phyloP scores from a whole-genome alignment of 2,329 filamentous ascomycete species.

The Plectosphaerella sp. region DNA sequence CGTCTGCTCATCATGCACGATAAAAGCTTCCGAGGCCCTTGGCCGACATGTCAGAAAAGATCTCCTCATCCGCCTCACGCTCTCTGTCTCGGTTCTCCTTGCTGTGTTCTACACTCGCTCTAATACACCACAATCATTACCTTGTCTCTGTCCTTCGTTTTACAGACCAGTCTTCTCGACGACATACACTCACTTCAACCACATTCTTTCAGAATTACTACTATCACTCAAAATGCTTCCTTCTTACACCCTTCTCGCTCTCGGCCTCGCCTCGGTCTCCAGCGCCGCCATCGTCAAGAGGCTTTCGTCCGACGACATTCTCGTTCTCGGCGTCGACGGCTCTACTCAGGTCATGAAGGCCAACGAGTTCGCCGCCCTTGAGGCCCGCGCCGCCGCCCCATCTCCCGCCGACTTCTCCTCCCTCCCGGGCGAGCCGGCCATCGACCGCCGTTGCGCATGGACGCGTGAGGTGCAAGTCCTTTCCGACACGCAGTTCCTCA shows the following conservation, averaged over 20 bases:
- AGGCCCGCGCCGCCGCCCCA: constrained; percentile 3
- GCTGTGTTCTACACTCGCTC: neutral
- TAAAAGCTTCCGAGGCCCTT: neutral
- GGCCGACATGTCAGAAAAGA: neutral
- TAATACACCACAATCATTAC: neutral
- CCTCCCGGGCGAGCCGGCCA: constrained; percentile 3
- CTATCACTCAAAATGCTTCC: neutral
- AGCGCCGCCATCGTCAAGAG: neutral
- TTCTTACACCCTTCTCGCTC: neutral
- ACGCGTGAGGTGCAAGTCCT: constrained; percentile 18
- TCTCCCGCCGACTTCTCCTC: neutral
- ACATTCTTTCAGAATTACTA: neutral
- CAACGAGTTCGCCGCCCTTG: constrained; percentile 15
- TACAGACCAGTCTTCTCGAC: neutral
- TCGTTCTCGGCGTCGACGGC: constrained; percentile 18
- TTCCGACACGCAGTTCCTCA: constrained; percentile 23
- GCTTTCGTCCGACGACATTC: constrained; percentile 15
- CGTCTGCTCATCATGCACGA: neutral
- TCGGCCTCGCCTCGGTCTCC: neutral
- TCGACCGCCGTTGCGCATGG: constrained; percentile 11
- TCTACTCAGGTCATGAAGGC: constrained; percentile 18
- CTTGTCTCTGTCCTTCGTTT: neutral
- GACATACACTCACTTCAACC: neutral
- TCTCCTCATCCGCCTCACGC: neutral
- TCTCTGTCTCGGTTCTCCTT: neutral